Percentiles rank a stretch among this genome's conserved stretches.
Evolutionary conservation across 228 moss, liverwort and hornwort species (phyloP).

Genomic region (Sphagnum magellanicum): DNA sequence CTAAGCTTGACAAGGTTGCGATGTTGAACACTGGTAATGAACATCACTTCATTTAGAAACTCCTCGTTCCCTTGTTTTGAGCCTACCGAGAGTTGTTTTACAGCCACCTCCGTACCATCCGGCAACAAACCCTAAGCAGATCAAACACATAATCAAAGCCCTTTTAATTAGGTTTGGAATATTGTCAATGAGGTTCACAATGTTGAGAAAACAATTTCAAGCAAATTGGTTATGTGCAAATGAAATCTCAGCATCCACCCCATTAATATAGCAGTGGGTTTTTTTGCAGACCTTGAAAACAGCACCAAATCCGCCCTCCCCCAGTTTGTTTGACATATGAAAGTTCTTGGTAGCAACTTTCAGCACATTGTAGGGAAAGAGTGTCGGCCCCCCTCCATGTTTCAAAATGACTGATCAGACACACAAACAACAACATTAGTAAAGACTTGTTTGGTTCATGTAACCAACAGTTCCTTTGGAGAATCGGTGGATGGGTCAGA

Average conservation of each 20-base stretch:
- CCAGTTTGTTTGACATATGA: constrained; percentile 12
- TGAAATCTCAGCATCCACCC: no score
- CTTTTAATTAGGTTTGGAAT: no score
- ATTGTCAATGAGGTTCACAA: no score
- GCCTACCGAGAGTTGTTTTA: constrained; percentile 44
- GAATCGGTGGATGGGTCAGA: no score
- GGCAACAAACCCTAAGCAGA: constrained; percentile 35
- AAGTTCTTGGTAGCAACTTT: constrained; percentile 15
- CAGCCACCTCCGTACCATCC: constrained; percentile 42
- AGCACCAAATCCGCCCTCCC: constrained; percentile 21
- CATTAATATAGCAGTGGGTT: no score
- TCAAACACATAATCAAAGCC: no score
- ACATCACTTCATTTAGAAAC: constrained; percentile 47
- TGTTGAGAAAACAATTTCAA: no score
- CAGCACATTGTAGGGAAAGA: constrained; percentile 10
- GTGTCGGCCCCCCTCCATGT: constrained; percentile 11
- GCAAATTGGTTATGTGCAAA: no score
- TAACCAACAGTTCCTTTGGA: no score
- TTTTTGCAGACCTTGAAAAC: constrained; percentile 14
- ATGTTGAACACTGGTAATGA: constrained; percentile 45
- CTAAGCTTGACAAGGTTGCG: constrained; percentile 40
- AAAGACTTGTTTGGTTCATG: no score
- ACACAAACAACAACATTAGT: background rate
- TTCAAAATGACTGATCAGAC: constrained; percentile 8
- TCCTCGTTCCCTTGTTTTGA: constrained; percentile 52